A percentile compares a stretch with the other conserved stretches of the same genome.
Conservation (phyloP, 768 basidiomycete genomes). For the Lactifluus volemus region DNA sequence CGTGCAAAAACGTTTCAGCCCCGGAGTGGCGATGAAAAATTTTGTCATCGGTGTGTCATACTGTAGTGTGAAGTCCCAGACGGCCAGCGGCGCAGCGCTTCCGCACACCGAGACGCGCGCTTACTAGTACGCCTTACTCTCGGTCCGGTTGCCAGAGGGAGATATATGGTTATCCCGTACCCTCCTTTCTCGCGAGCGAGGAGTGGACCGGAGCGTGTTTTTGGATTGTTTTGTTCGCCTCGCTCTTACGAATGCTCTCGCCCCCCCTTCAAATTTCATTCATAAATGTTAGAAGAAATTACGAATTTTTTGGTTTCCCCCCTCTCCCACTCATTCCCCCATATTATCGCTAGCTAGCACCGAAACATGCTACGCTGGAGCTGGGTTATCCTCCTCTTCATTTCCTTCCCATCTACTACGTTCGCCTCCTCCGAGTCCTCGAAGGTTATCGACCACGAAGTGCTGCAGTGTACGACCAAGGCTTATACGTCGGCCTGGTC, state of each 20-base stretch:
- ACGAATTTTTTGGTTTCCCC: background rate
- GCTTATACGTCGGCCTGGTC: constrained; percentile 12
- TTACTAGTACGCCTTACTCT: background rate
- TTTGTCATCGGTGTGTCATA: background rate
- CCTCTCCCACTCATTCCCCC: background rate
- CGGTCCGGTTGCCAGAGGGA: background rate
- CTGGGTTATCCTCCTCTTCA: background rate
- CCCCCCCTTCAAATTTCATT: background rate
- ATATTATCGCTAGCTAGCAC: background rate
- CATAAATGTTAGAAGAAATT: background rate
- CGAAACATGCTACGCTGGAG: background rate
- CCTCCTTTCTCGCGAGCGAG: background rate
- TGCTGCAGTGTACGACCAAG: constrained; percentile 17
- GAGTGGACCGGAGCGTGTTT: background rate
- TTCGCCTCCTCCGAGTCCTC: constrained; percentile 1
- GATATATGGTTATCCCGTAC: background rate
- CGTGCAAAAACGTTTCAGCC: background rate
- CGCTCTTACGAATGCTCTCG: background rate
- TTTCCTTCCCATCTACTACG: background rate
- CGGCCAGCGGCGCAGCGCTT: background rate
- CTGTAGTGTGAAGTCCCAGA: background rate
- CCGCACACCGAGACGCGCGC: background rate
- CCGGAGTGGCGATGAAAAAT: background rate
- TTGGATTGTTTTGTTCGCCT: constrained; percentile 2
- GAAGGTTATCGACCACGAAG: constrained; percentile 2